A percentile compares a stretch with the other conserved stretches of the same genome.
phyloP scores from a whole-genome alignment of 805 yeast species.

The Metschnikowia proteae region DNA sequence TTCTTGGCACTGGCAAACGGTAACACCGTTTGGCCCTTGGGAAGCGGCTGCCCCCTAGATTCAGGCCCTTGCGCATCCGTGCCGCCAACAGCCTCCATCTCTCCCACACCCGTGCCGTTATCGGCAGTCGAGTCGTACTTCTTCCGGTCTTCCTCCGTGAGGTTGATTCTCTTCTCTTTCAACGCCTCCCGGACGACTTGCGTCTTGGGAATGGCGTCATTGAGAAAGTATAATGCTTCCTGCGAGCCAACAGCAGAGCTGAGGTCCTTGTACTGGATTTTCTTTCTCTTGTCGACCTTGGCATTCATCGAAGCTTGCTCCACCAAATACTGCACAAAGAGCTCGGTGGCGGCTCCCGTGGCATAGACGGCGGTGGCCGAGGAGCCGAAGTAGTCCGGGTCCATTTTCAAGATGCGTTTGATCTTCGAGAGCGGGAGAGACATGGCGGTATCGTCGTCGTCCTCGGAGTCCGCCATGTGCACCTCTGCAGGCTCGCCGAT shows the following conservation, averaged over 20 bases:
- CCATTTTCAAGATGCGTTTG: conserved; percentile 68
- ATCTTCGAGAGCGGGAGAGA: conserved; percentile 63
- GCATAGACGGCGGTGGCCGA: conserved; percentile 71
- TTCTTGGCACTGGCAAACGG: conserved; percentile 20
- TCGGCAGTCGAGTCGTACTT: conserved; percentile 9
- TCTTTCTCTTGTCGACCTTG: conserved; percentile 61
- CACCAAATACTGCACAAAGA: conserved; percentile 64
- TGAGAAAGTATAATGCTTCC: conserved; percentile 59
- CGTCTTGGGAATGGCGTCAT: conserved; percentile 65
- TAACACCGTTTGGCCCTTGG: conserved; percentile 43
- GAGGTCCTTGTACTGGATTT: conserved; percentile 66
- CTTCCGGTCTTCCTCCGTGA: conserved; percentile 13
- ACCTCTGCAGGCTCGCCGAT: not conserved
- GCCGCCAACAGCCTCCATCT: conserved; percentile 6
- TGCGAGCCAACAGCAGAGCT: conserved; percentile 56
- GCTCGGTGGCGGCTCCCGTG: conserved; percentile 73
- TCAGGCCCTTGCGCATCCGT: not conserved
- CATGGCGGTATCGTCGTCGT: conserved; percentile 13
- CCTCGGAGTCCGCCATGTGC: conserved; percentile 5
- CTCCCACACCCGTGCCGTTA: conserved; percentile 2
- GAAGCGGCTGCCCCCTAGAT: conserved; percentile 14
- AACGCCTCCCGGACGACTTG: conserved; percentile 48
- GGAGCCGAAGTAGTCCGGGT: conserved; percentile 66
- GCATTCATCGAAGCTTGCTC: conserved; percentile 69
- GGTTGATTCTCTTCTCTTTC: conserved; percentile 36